phyloP scores from a whole-genome alignment of 192 early-diverging fungal species.

The Coemansia sp. region DNA sequence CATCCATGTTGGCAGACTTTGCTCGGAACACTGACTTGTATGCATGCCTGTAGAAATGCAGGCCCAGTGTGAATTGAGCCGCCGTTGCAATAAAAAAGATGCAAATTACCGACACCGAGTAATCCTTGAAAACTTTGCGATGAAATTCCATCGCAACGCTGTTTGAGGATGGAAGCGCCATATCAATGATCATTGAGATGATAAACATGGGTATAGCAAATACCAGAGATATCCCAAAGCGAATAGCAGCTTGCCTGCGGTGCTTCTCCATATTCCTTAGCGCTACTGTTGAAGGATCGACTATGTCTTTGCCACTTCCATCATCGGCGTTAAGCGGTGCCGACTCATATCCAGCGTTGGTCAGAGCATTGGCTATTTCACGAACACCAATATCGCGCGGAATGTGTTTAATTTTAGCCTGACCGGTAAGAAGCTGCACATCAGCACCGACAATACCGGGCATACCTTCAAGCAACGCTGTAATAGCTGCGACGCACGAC shows the following conservation, averaged over 20 bases:
- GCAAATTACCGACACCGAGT: constrained; percentile 51
- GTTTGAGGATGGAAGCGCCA: constrained; percentile 42
- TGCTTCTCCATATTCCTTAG: constrained; percentile 71
- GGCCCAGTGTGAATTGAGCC: constrained; percentile 86
- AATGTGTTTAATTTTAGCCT: constrained; percentile 70
- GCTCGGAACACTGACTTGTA: constrained; percentile 76
- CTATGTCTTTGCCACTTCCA: constrained; percentile 47
- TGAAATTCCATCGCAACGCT: constrained; percentile 37
- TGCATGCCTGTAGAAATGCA: constrained; percentile 75
- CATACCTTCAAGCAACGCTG: constrained; percentile 62
- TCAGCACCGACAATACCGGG: constrained; percentile 72
- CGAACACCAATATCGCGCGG: constrained; percentile 68
- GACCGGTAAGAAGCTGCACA: constrained; percentile 74
- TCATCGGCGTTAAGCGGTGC: constrained; percentile 31
- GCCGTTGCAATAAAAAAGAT: constrained; percentile 77
- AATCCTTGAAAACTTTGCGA: constrained; percentile 41
- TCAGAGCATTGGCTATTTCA: constrained; percentile 75
- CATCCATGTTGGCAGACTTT: constrained; percentile 92
- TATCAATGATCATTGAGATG: constrained; percentile 61
- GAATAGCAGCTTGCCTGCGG: constrained; percentile 69
- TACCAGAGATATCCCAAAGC: constrained; percentile 60
- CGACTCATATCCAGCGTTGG: constrained; percentile 73
- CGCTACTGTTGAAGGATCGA: constrained; percentile 68
- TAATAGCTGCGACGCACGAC: constrained; percentile 83
- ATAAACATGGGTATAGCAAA: constrained; percentile 82